Evolutionary conservation across 345 rosid genomes (phyloP).

Genomic region (Hypericum androsaemum): DNA sequence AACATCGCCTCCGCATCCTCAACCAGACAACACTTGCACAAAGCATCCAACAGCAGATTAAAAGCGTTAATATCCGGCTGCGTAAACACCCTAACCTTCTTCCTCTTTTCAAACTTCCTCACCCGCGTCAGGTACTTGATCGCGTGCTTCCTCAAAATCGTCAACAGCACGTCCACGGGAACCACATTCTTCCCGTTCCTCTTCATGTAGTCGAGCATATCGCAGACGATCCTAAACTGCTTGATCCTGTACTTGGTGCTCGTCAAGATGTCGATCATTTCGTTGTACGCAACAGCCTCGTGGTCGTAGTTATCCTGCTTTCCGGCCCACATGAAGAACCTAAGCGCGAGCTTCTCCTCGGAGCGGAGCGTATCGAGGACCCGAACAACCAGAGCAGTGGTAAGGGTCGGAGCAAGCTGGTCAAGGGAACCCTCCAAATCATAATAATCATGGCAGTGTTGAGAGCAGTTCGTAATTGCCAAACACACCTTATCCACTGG

Average conservation of each 20-base stretch:
- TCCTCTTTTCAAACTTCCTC: slow-evolving; percentile 81
- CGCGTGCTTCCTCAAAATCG: slow-evolving; percentile 53
- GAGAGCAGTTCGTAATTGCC: not conserved
- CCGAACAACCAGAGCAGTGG: slow-evolving; percentile 46
- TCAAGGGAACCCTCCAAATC: slow-evolving; percentile 59
- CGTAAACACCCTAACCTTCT: slow-evolving; percentile 75
- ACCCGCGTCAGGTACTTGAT: slow-evolving; percentile 70
- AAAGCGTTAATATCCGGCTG: slow-evolving; percentile 84
- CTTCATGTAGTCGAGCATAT: slow-evolving; percentile 81
- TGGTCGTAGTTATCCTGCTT: slow-evolving; percentile 49
- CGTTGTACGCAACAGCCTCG: slow-evolving; percentile 49
- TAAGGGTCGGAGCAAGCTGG: slow-evolving; percentile 37
- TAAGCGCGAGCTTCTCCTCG: slow-evolving; percentile 65
- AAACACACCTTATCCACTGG: no score
- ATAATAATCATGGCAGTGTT: slow-evolving; percentile 19
- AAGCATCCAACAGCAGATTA: slow-evolving; percentile 69
- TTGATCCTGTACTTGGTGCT: slow-evolving; percentile 71
- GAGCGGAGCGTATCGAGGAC: slow-evolving; percentile 56
- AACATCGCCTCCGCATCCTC: slow-evolving; percentile 57
- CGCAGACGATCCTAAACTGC: slow-evolving; percentile 71
- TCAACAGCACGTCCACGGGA: slow-evolving; percentile 47
- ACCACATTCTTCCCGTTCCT: slow-evolving; percentile 39
- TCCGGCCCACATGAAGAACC: slow-evolving; percentile 83
- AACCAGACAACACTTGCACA: slow-evolving; percentile 75
- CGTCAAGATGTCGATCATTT: slow-evolving; percentile 73